Conservation (phyloP, 768 basidiomycete species). For the Cystobasidium tubakii region DNA sequence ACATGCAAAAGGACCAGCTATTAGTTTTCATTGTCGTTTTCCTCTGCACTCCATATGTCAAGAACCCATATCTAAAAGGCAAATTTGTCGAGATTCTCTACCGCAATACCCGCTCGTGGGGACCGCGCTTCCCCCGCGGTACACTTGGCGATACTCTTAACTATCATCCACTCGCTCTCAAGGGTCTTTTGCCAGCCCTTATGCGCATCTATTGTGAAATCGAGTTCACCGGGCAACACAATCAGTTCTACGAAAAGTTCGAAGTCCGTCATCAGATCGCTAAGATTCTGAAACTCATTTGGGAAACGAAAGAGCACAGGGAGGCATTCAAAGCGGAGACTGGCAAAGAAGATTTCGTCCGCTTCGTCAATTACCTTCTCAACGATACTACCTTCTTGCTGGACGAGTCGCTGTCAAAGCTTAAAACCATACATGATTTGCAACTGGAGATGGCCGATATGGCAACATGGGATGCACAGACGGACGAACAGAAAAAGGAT, state of each 20-base stretch:
- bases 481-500: constrained; percentile 72
- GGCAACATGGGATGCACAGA: constrained; percentile 62
- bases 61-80: constrained; percentile 94
- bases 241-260: constrained; percentile 92
- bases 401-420: constrained; percentile 86
- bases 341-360: constrained; percentile 79
- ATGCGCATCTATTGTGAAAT: constrained; percentile 97
- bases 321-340: constrained; percentile 77
- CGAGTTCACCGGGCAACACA: constrained; percentile 92
- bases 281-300: constrained; percentile 77
- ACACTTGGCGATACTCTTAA: constrained; percentile 78
- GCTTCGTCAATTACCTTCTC: constrained; percentile 95
- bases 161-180: constrained; percentile 73
- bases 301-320: constrained; percentile 83
- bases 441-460: constrained; percentile 76
- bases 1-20: constrained; percentile 77
- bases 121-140: constrained; percentile 60
- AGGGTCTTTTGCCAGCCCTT: constrained; percentile 80
- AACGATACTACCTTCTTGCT: constrained; percentile 98
- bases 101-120: constrained; percentile 55
- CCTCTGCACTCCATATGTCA: constrained; percentile 94
- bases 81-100: constrained; percentile 73
- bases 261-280: constrained; percentile 56
- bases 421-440: constrained; percentile 79
- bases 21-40: constrained; percentile 84